A percentile compares a stretch with the other conserved stretches of the same genome.
Evolutionary conservation across 2,329 filamentous ascomycete species (phyloP).

Genomic region (Cytospora piceicola): DNA sequence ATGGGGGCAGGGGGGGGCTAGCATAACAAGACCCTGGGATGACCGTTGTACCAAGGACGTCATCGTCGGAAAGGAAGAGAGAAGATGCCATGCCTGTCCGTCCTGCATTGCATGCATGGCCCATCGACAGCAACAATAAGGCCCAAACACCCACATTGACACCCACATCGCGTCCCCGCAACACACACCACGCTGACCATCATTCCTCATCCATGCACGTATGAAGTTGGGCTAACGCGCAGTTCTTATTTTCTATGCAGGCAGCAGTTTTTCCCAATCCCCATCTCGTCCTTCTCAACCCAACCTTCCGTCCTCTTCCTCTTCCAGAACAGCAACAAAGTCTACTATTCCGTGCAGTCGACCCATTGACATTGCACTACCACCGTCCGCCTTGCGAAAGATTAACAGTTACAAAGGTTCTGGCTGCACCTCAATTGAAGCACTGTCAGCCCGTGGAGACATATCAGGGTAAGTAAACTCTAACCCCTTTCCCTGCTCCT

Average conservation of each 20-base stretch:
- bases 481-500: constrained; percentile 2
- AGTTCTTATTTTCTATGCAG: constrained; percentile 9
- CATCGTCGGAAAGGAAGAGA: constrained; percentile 2
- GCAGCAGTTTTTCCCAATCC: neutral
- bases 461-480: constrained; percentile 55
- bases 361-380: constrained; percentile 60
- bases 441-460: constrained; percentile 62
- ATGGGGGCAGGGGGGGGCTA: neutral
- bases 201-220: constrained; percentile 20
- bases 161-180: constrained; percentile 12
- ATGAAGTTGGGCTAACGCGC: constrained; percentile 15
- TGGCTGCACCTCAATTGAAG: constrained; percentile 50
- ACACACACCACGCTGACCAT: constrained; percentile 20
- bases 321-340: constrained; percentile 34
- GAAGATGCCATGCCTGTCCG: constrained; percentile 2
- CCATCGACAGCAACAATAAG: constrained; percentile 7
- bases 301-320: constrained; percentile 29
- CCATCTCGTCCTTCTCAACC: neutral
- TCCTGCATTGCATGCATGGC: neutral
- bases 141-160: constrained; percentile 1
- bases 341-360: constrained; percentile 38
- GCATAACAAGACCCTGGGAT: neutral
- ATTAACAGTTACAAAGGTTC: constrained; percentile 43
- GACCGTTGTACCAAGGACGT: constrained; percentile 17
- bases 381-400: constrained; percentile 42